Base-by-base conservation (phyloP, 1,139 yeast species). In the Wickerhamomyces sp. region DNA sequence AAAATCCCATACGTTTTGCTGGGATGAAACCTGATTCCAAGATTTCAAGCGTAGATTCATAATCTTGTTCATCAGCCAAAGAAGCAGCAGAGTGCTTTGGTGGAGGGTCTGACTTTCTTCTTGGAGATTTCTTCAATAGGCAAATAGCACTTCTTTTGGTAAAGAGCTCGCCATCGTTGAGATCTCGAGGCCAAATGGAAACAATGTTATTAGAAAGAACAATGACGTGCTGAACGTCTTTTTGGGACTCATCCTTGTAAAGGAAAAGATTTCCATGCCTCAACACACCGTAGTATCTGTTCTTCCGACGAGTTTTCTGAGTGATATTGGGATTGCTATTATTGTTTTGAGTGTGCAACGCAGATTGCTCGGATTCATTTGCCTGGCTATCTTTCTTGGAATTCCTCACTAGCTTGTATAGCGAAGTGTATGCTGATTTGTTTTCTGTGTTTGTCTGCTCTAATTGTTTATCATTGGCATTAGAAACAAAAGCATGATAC, bases 201-300 rank as follows among this genome's bases (percentile, higher is more conserved):
- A 88, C 83, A 36, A 86, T 68, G 51, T 79, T 78, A 52, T 82
- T 76, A 5, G 84, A 74, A 28, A 90, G 62, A 1, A 86, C 90
- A 46, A 90, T 78, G 6, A 86, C 96, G 59, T 87, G 94, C 48
- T 78, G 77, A 16, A 88, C 81, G 52, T 82, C 82, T 43, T 71
- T 72, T 54, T 79, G 68, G 37, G 70, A 67, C 46, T 83, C 83
- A 51, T 82, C 86, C 48, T 78, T 78, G 62, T 86, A 90, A 12
- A 92, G 66, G 54, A 90, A 87, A 40, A 92, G 63, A 54, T 89
- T 89, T 0, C 97, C 96, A 54, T 89, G 96, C 49, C 83, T 82
- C 40, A 84, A 61, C 1, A 82, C 78, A 2, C 82, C 89, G 57
- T 65, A 83, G 51, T 77, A 83, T 32, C 80, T 66, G 54, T 81